Evolutionary conservation across 169 alveolate species (phyloP).

Genomic region (Plasmodium gonderi): DNA sequence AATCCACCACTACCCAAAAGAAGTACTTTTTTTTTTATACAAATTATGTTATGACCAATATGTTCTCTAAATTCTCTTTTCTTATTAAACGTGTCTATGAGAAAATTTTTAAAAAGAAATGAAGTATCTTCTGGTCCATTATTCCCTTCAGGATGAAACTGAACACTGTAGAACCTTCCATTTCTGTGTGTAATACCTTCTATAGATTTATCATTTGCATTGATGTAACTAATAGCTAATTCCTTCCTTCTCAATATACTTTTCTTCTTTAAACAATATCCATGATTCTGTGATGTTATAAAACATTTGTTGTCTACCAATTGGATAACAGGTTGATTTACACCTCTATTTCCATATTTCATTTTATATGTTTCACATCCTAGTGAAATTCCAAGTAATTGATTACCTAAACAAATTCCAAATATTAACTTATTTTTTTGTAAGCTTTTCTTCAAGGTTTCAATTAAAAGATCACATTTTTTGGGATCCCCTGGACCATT

Average conservation of each 20-base stretch:
- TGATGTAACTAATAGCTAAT: conserved; percentile 82
- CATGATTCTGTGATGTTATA: conserved; percentile 91
- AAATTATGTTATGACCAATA: conserved; percentile 84
- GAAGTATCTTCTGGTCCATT: conserved; percentile 92
- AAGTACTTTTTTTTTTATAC: conserved; percentile 81
- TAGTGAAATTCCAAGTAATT: conserved; percentile 88
- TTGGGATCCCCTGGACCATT: conserved; percentile 93
- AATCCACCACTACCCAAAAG: conserved; percentile 88
- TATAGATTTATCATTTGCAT: conserved; percentile 90
- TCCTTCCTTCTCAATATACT: conserved; percentile 48
- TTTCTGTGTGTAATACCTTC: conserved; percentile 87
- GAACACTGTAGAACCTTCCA: conserved; percentile 88
- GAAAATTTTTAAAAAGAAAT: conserved; percentile 85
- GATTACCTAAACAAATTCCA: conserved; percentile 92
- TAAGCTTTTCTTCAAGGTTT: conserved; percentile 77
- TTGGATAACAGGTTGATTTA: conserved; percentile 92
- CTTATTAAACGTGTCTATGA: conserved; percentile 76
- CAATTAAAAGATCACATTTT: conserved; percentile 79
- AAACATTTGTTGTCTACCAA: conserved; percentile 88
- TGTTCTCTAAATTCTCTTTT: conserved; percentile 53
- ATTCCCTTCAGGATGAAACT: conserved; percentile 90
- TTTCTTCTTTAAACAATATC: conserved; percentile 83
- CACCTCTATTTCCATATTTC: conserved; percentile 89
- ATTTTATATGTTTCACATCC: conserved; percentile 90
- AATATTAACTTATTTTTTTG: conserved; percentile 83